Evolutionary conservation across 2,329 filamentous ascomycete genomes (phyloP).

Genomic region (Clarireedia hainanense): DNA sequence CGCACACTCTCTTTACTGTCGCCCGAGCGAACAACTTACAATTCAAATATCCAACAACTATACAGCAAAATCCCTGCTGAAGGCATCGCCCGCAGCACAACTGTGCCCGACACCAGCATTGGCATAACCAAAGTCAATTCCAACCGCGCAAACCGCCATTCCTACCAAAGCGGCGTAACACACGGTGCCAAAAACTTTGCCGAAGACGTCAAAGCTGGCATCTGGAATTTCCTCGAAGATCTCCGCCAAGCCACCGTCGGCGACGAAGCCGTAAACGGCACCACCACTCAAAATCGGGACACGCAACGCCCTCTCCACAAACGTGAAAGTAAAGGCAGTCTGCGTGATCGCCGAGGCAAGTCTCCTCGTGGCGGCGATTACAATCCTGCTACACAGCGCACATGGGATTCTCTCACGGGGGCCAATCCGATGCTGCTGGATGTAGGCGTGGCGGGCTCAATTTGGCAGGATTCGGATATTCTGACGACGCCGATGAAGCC

Average conservation of each 20-base stretch:
- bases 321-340: conserved; percentile 32
- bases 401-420: conserved; percentile 27
- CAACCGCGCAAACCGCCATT: conserved; percentile 23
- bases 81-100: conserved; percentile 19
- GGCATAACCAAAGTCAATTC: conserved; percentile 22
- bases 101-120: conserved; percentile 27
- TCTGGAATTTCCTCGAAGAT: conserved; percentile 94
- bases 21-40: conserved; percentile 33
- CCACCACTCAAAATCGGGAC: conserved; percentile 27
- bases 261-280: conserved; percentile 70
- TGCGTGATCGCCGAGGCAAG: conserved; percentile 12
- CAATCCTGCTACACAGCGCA: conserved; percentile 18
- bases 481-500: conserved; percentile 13
- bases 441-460: not conserved
- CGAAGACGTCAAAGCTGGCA: conserved; percentile 78
- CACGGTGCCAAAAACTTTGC: conserved; percentile 28
- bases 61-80: conserved; percentile 27
- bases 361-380: not conserved
- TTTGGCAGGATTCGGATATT: conserved; percentile 11
- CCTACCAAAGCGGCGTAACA: conserved; percentile 26
- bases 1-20: conserved; percentile 74
- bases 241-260: conserved; percentile 92
- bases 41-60: conserved; percentile 27
- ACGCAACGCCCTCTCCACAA: conserved; percentile 18
- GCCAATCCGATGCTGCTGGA: conserved; percentile 2